Evolutionary conservation across 2,329 filamentous ascomycete genomes (phyloP).

Genomic region (Ilyonectria robusta): DNA sequence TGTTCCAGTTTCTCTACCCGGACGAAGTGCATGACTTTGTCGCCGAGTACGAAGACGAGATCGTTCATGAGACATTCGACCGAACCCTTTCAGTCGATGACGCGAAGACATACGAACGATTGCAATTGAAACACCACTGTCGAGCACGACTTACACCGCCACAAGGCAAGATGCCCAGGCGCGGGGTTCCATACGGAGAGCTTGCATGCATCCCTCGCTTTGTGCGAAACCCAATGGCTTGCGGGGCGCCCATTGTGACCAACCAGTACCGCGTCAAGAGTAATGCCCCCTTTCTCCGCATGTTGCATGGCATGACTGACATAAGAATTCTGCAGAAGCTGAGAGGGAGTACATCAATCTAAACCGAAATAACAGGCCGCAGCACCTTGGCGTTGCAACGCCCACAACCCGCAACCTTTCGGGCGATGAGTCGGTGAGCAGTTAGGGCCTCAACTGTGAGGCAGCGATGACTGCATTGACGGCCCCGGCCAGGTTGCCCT

Average conservation of each 20-base stretch:
- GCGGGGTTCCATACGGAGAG: conserved; percentile 25
- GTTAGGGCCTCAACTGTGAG: conserved; percentile 6
- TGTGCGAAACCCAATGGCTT: conserved; percentile 32
- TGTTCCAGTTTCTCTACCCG: conserved; percentile 33
- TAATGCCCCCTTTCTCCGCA: neutral
- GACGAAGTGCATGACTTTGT: conserved; percentile 34
- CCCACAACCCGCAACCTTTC: neutral
- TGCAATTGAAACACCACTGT: conserved; percentile 34
- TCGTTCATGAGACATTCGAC: conserved; percentile 32
- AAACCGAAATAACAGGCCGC: conserved; percentile 33
- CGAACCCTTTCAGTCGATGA: conserved; percentile 35
- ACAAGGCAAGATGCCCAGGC: conserved; percentile 26
- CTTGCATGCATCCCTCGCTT: conserved; percentile 29
- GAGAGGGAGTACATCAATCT: conserved; percentile 35
- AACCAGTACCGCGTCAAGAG: conserved; percentile 30
- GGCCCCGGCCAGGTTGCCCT: neutral
- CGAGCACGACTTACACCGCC: conserved; percentile 33
- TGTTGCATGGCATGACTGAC: conserved; percentile 7
- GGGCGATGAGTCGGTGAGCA: conserved; percentile 5
- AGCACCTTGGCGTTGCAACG: conserved; percentile 23
- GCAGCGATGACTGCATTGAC: neutral
- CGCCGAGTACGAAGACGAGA: conserved; percentile 38
- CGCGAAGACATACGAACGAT: conserved; percentile 33
- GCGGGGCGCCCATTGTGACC: conserved; percentile 34
- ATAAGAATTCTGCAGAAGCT: conserved; percentile 4